Evolutionary conservation across 805 yeast genomes (phyloP), one percentile per base, ranked within the genome.

Genomic region (Helenozyma baotianmanensis): DNA sequence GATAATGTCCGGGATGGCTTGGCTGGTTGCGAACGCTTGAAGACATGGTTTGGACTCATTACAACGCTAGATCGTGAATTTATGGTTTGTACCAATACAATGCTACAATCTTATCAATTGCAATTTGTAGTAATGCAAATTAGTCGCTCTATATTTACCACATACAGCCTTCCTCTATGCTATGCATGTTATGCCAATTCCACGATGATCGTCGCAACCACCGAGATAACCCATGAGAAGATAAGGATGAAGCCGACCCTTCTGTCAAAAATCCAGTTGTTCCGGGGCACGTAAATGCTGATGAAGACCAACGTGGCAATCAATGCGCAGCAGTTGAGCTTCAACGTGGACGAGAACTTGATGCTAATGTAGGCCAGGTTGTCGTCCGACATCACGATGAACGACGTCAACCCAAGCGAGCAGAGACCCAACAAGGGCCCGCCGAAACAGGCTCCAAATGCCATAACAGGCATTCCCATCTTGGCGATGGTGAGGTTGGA

Each of bases 401-500:
- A 29, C 5, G 45, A 34, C 45, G 84, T 82, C 4, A 81, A 49
- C 0, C 97, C 96, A 39, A 90, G 61, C 0, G 97, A 95, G 24
- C 89, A 66, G 9, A 92, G 62, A 33, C 88, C 82, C 25, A 92
- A 55, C 36, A 90, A 59, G 0, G 97, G 97, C 1, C 96, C 87
- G 0, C 97, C 97, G 54, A 89, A 82, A 51, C 97, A 89, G 0
- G 97, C 96, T 18, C 92, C 84, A n/a, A 92, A 65, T 0, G 97
- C 97, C 83, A 90, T 83, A 28, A 82, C 70, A 0, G 95, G 85
- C 60, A 76, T 79, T 0, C 95, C 96, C 70, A 85, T 73, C 36
- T 65, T 65, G 0, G 95, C 88, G 16, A 90, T 75, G 0, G 94
- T 82, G 22, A 82, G 55, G 46, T 90, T 87, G 0, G 96, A 82